These are phyloP conservation scores for Tetrapisispora namnaoensis DNA, from an alignment of 805 yeast genomes.

Conservation along the genomic window DNA sequence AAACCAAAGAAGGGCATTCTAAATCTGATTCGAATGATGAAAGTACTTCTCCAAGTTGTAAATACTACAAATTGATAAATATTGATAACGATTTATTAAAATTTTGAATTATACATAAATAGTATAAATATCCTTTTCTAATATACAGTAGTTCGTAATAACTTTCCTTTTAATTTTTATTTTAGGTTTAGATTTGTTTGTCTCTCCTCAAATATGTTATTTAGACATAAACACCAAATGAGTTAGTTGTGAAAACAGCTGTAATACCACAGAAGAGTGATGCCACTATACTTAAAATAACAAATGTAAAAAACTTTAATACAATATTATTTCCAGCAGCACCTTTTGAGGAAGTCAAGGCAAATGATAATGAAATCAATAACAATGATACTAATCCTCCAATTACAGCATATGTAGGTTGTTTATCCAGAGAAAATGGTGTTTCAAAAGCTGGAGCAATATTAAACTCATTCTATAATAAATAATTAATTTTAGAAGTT, in stretches of 20 bases:
- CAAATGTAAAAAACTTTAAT: constrained; percentile 13
- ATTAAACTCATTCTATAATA: constrained; percentile 16
- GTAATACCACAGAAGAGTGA: constrained; percentile 34
- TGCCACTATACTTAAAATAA: constrained; percentile 23
- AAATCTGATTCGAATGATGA: constrained; percentile 9
- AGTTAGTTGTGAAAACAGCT: constrained; percentile 33
- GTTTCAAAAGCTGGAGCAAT: constrained; percentile 10
- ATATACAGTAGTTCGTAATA: neutral
- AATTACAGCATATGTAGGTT: constrained; percentile 18
- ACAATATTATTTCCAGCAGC: constrained; percentile 4
- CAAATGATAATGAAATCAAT: constrained; percentile 13
- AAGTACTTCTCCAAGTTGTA: neutral
- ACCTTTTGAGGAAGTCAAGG: constrained; percentile 10
- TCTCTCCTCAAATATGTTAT: neutral
- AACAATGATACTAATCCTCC: constrained; percentile 13
- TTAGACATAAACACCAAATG: constrained; percentile 39
- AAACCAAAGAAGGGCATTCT: constrained; percentile 22
- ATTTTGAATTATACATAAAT: neutral
- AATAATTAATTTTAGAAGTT: constrained; percentile 3
- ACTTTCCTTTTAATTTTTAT: neutral
- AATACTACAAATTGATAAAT: constrained; percentile 32
- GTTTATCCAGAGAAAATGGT: constrained; percentile 13
- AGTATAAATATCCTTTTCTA: neutral
- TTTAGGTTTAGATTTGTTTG: neutral
- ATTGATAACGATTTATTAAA: constrained; percentile 38